These are phyloP conservation scores for Moesziomyces parantarcticus DNA, from an alignment of 1,284 basidiomycete species.

Conservation along the genomic window DNA sequence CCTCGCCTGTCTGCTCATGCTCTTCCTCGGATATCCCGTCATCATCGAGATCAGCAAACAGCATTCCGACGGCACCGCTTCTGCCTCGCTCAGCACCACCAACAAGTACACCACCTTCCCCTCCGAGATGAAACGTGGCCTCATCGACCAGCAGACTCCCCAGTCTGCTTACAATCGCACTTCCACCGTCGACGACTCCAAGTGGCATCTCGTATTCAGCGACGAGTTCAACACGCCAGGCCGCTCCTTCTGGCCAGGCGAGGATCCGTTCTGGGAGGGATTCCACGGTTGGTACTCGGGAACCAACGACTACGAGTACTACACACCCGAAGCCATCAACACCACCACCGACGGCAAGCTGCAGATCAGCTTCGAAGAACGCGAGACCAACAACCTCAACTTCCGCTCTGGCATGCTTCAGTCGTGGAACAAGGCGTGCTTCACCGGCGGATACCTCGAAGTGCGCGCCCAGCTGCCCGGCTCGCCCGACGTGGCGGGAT, in stretches of 20 bases:
- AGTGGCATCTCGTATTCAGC: slow-evolving; percentile 72
- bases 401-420: slow-evolving; percentile 64
- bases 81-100: slow-evolving; percentile 6
- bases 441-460: slow-evolving; percentile 64
- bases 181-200: slow-evolving; percentile 8
- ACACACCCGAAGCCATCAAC: slow-evolving; percentile 61
- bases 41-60: slow-evolving; percentile 35
- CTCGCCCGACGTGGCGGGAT: slow-evolving; percentile 9
- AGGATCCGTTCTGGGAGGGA: slow-evolving; percentile 63
- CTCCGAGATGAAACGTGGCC: slow-evolving; percentile 21
- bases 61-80: slow-evolving; percentile 13
- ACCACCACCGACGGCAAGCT: slow-evolving; percentile 46
- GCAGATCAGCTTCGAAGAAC: slow-evolving; percentile 52
- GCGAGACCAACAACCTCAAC: slow-evolving; percentile 49
- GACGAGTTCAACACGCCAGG: slow-evolving; percentile 84
- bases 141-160: slow-evolving; percentile 56
- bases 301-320: slow-evolving; percentile 66
- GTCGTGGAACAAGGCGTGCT: slow-evolving; percentile 66
- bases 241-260: slow-evolving; percentile 70
- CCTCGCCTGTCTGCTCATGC: slow-evolving; percentile 48
- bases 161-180: slow-evolving; percentile 17
- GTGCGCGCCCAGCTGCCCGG: slow-evolving; percentile 19
- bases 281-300: slow-evolving; percentile 61
- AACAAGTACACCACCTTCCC: slow-evolving; percentile 23
- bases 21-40: slow-evolving; percentile 65